Percentiles rank a stretch among this genome's conserved stretches.
Conservation (phyloP, 2,329 filamentous ascomycete species). For the Zasmidium angulare region DNA sequence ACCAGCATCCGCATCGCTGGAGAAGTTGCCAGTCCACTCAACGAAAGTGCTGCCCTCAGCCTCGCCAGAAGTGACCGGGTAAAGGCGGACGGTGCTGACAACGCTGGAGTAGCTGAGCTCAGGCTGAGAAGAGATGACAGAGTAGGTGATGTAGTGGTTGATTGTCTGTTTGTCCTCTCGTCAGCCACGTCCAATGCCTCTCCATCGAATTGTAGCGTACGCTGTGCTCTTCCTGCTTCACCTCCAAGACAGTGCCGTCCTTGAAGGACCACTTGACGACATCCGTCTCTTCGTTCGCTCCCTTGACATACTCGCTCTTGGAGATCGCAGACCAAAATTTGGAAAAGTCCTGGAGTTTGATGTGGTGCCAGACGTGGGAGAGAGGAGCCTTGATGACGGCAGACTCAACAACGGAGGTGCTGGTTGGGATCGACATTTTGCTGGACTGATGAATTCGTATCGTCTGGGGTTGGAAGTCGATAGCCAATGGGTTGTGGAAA, state of each 20-base stretch:
- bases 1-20: conserved; percentile 69
- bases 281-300: conserved; percentile 54
- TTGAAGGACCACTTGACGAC: conserved; percentile 70
- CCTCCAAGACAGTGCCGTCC: conserved; percentile 66
- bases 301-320: conserved; percentile 64
- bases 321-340: conserved; percentile 66
- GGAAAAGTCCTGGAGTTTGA: conserved; percentile 70
- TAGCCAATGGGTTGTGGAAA: neutral
- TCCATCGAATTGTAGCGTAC: conserved; percentile 39
- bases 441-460: conserved; percentile 5
- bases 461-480: neutral
- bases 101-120: conserved; percentile 66
- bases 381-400: conserved; percentile 68
- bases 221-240: conserved; percentile 75
- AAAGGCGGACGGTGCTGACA: conserved; percentile 65
- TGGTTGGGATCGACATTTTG: conserved; percentile 17
- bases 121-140: conserved; percentile 65
- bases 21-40: conserved; percentile 62
- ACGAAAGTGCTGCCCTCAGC: conserved; percentile 65
- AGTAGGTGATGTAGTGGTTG: conserved; percentile 75
- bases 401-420: conserved; percentile 63
- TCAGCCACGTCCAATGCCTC: conserved; percentile 2
- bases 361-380: conserved; percentile 68
- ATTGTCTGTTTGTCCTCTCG: conserved; percentile 51
- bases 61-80: conserved; percentile 65